Base-by-base conservation (phyloP, 192 early-diverging fungal genomes). In the Funneliformis mosseae region DNA sequence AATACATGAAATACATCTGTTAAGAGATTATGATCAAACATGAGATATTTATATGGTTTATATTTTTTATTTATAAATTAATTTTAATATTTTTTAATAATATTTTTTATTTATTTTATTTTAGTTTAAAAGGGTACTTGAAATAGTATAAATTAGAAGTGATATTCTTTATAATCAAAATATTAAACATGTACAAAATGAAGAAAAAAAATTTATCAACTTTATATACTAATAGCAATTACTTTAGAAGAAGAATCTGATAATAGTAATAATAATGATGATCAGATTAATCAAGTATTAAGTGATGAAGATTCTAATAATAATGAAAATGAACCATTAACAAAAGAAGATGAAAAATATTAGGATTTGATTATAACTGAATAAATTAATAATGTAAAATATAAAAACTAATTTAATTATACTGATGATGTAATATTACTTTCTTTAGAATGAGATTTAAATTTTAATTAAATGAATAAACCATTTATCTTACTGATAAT, bases 151-250 rank as follows among this genome's bases (percentile, higher is more conserved):
- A 63, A 60, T 76, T 42, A 11, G 55, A n/a, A 43, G 60, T 46
- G 39, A 76, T n/a, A 76, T 76, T 60, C 38, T 76, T 41, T 60
- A 63, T 25, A n/a, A 76, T 63, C 6, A 18, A 42, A 38, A 63
- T 63, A 63, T 60, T 63, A 59, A 39, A 28, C 2, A 64, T 38
- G 14, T 43, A 45, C 3, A 41, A 18, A 21, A 76, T 63, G 10
- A 38, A 23, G 63, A 38, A 6, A 75, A 61, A 46, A 63, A 76
- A 10, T 60, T 23, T 41, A 45, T 42, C 28, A 28, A n/a, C 11
- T 76, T 63, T 21, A 76, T 76, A 62, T 76, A 42, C 18, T 21
- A 76, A 63, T 12, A 38, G 60, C 60, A 60, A 76, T 63, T n/a
- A n/a, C n/a, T 62, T 4, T 28, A 23, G 8, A 21, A 42, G 9